Evolutionary conservation across 1,284 basidiomycete genomes (phyloP), one percentile per base, ranked within the genome.

Genomic region (Rhodotorula sp.): DNA sequence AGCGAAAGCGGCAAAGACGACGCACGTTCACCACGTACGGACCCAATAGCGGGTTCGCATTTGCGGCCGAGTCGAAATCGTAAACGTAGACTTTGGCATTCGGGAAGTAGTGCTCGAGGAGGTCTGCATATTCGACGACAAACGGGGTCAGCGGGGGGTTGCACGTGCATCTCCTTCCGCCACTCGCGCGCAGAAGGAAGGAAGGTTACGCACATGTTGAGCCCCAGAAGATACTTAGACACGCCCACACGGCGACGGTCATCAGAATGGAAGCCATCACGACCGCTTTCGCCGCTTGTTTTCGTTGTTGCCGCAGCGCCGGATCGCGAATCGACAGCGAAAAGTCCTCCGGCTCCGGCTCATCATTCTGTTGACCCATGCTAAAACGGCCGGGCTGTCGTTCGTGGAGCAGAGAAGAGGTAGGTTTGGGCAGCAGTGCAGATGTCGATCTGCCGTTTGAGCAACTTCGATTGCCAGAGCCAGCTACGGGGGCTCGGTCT

Each of bases 141-240:
- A 20, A 26, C 10, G 1, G 42, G 42, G 53, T 45, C 60, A 62
- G 66, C n/a, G 20, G 17, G 20, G 37, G 14, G 37, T 42, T 42
- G 37, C 37, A 42, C 37, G 37, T 42, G 37, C 37, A 42, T 42
- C 37, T 12, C 37, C 10, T 7, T 37, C 37, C 6, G 37, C 37
- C 37, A 42, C 37, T 1, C 37, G 12, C 37, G 37, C 37, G 10
- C 37, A 12, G 1, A 42, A 1, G 37, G 37, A 42, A 42, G 37
- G 37, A 42, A 42, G 49, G 29, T 30, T 37, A 66, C 67, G 77
- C 29, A 62, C 60, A 62, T 8, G 61, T 62, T 7, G 6, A 74
- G 15, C 78, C 80, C 79, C 79, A 80, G 70, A 80, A 80, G 26
- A 80, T 72, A 15, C 71, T 67, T 26, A 80, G 67, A 33, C 75